Conservation (phyloP, 352 stramenopile genomes). For the Pythium graminicola region DNA sequence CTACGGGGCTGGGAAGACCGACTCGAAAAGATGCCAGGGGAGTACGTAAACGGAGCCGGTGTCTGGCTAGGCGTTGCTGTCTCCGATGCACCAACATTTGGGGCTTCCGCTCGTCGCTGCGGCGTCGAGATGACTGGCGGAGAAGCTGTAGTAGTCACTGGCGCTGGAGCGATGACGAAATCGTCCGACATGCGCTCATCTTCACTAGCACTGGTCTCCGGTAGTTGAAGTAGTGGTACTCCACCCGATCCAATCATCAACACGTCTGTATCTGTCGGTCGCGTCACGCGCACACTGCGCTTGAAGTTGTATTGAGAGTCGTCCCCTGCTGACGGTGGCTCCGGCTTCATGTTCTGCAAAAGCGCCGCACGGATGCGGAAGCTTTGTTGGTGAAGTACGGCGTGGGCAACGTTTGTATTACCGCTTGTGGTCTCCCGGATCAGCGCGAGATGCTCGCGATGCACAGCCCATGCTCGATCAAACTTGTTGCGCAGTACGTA, state of each 20-base stretch:
- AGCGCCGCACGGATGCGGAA: conserved; percentile 56
- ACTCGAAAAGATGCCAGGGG: conserved; percentile 62
- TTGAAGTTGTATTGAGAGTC: conserved; percentile 16
- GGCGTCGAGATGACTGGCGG: conserved; percentile 6
- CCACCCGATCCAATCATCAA: conserved; percentile 28
- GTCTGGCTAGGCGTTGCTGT: not conserved
- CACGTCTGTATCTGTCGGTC: conserved; percentile 27
- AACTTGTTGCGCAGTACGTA: conserved; percentile 74
- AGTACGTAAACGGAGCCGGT: conserved; percentile 29
- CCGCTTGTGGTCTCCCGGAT: conserved; percentile 57
- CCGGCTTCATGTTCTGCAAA: conserved; percentile 60
- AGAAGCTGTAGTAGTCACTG: conserved; percentile 4
- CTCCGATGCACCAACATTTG: not conserved
- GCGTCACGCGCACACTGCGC: conserved; percentile 13
- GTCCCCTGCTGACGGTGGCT: conserved; percentile 25
- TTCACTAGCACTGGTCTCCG: conserved; percentile 23
- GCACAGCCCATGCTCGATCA: conserved; percentile 61
- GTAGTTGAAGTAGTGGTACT: conserved; percentile 16
- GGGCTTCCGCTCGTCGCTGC: not conserved
- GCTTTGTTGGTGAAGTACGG: conserved; percentile 50
- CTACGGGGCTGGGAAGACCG: conserved; percentile 36
- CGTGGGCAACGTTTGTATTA: conserved; percentile 53
- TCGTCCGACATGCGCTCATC: conserved; percentile 39
- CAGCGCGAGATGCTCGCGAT: conserved; percentile 66
- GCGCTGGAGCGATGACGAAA: conserved; percentile 13